Conservation (phyloP, 768 basidiomycete genomes). For the Multifurca ochricompacta region DNA sequence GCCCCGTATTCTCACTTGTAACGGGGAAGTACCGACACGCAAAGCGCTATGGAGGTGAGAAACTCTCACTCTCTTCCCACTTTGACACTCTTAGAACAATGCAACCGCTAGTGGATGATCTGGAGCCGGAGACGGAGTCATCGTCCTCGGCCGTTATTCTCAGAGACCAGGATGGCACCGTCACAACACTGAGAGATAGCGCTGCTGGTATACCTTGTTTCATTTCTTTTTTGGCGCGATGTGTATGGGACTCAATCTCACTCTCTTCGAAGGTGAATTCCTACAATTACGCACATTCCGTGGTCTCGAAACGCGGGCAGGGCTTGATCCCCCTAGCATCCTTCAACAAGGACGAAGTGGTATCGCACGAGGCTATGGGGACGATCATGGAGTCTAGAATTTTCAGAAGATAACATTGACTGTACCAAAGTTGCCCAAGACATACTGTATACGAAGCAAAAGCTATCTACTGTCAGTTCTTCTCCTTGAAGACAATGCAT, state of each 20-base stretch:
- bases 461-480: not conserved
- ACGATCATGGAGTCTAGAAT: constrained; percentile 29
- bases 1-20: constrained; percentile 76
- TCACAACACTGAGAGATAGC: constrained; percentile 51
- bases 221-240: not conserved
- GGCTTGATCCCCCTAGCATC: constrained; percentile 69
- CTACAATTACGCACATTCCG: constrained; percentile 66
- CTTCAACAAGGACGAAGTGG: constrained; percentile 88
- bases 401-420: not conserved
- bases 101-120: constrained; percentile 6
- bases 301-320: constrained; percentile 72
- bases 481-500: not conserved
- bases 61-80: not conserved
- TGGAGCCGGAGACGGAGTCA: constrained; percentile 18
- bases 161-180: constrained; percentile 54
- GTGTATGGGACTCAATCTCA: constrained; percentile 7
- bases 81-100: not conserved
- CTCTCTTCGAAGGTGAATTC: constrained; percentile 46
- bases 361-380: constrained; percentile 80
- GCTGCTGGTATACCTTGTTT: constrained; percentile 62
- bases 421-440: not conserved
- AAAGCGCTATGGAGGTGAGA: constrained; percentile 51
- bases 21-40: constrained; percentile 81
- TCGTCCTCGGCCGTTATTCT: constrained; percentile 42
- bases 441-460: not conserved